Conservation (phyloP, 192 early-diverging fungal species). For the Geranomyces michiganensis region DNA sequence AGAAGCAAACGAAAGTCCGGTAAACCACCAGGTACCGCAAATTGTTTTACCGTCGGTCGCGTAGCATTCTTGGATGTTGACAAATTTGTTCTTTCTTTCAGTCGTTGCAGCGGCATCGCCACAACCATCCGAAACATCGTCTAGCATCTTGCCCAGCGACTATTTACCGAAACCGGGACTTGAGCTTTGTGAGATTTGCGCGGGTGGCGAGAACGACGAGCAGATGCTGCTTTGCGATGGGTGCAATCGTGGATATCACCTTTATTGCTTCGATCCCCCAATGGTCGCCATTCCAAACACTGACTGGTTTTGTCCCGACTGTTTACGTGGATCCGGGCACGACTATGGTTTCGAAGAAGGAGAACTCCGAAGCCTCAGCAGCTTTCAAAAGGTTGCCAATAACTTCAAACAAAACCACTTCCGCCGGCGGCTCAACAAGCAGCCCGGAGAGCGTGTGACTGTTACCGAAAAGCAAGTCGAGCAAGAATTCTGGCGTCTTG, state of each 20-base stretch:
- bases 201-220: slow-evolving; percentile 56
- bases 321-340: slow-evolving; percentile 72
- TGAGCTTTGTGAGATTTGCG: slow-evolving; percentile 53
- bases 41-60: no score
- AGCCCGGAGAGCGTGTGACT: slow-evolving; percentile 4
- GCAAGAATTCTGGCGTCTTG: slow-evolving; percentile 91
- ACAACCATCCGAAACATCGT: slow-evolving; percentile 8
- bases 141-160: slow-evolving; percentile 5
- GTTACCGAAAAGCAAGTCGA: slow-evolving; percentile 82
- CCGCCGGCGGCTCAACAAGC: slow-evolving; percentile 42
- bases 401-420: slow-evolving; percentile 83
- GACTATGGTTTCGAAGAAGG: slow-evolving; percentile 97
- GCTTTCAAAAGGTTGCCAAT: slow-evolving; percentile 79
- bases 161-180: slow-evolving; percentile 28
- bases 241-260: slow-evolving; percentile 83
- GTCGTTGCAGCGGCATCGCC: slow-evolving; percentile 4
- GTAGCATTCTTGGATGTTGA: no score
- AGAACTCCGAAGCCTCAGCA: slow-evolving; percentile 65
- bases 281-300: slow-evolving; percentile 54
- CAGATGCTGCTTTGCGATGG: slow-evolving; percentile 84
- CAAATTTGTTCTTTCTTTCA: not conserved
- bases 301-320: slow-evolving; percentile 90
- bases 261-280: slow-evolving; percentile 75
- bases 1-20: slow-evolving; percentile 10
- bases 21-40: not conserved